Evolutionary conservation across 257 asterid species (phyloP).

Genomic region (Solanum paucissectum): DNA sequence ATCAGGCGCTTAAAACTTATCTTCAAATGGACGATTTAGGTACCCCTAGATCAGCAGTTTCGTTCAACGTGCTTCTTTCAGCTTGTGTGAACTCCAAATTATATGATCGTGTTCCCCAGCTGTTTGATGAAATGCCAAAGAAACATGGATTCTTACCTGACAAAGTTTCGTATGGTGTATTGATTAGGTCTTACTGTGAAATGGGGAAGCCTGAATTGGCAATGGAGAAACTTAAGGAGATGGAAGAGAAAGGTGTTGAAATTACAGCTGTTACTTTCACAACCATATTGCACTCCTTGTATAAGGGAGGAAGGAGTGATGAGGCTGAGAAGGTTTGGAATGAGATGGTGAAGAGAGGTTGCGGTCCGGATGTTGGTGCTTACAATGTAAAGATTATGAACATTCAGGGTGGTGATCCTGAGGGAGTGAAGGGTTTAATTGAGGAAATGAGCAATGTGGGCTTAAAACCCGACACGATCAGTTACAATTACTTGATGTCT

Average conservation of each 20-base stretch:
- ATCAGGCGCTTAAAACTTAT: slow-evolving; percentile 48
- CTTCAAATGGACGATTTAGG: slow-evolving; percentile 58
- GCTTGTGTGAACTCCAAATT: slow-evolving; percentile 35
- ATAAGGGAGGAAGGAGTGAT: slow-evolving; percentile 31
- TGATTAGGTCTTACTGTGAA: slow-evolving; percentile 64
- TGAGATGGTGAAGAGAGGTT: slow-evolving; percentile 43
- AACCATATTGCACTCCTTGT: slow-evolving; percentile 44
- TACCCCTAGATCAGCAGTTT: slow-evolving; percentile 52
- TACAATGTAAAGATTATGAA: slow-evolving; percentile 60
- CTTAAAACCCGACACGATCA: slow-evolving; percentile 49
- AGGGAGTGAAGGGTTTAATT: slow-evolving; percentile 38
- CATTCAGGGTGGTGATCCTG: slow-evolving; percentile 33
- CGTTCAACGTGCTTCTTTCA: slow-evolving; percentile 56
- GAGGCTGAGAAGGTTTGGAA: slow-evolving; percentile 70
- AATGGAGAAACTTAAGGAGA: slow-evolving; percentile 37
- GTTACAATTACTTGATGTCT: slow-evolving; percentile 59
- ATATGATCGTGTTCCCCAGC: slow-evolving; percentile 37
- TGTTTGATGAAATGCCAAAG: slow-evolving; percentile 49
- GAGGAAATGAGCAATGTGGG: slow-evolving; percentile 57
- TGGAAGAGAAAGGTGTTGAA: slow-evolving; percentile 56
- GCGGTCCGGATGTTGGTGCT: slow-evolving; percentile 44
- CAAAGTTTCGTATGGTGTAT: slow-evolving; percentile 50
- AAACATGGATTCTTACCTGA: slow-evolving; percentile 48
- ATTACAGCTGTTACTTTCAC: slow-evolving; percentile 25
- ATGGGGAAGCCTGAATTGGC: slow-evolving; percentile 49